Percentiles rank a stretch among this genome's conserved stretches.
These are phyloP conservation scores for Antitrichia curtipendula DNA, from an alignment of 225 moss, liverwort and hornwort species.

Conservation along the genomic window DNA sequence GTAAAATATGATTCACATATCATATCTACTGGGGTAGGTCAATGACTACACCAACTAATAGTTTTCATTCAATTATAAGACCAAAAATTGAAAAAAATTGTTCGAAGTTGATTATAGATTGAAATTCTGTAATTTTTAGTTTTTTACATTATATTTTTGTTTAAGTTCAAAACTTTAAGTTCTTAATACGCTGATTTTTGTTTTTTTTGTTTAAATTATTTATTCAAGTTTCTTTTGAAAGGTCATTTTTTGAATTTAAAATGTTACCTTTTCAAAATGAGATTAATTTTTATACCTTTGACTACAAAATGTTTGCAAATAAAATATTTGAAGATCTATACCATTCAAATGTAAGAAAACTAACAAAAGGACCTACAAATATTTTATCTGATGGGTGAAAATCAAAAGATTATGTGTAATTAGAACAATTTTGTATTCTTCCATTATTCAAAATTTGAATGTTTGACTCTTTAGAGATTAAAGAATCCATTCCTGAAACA, in stretches of 20 bases:
- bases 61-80: no score
- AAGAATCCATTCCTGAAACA: not conserved
- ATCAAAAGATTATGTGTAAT: not conserved
- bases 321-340: not conserved
- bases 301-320: not conserved
- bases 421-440: fast-evolving
- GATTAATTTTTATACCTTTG: not conserved
- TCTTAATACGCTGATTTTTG: not conserved
- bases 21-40: no score
- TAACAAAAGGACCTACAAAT: not conserved
- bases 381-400: not conserved
- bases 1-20: no score
- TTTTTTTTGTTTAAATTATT: no score
- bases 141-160: not conserved
- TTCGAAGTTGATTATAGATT: not conserved
- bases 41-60: no score
- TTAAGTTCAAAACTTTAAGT: fast-evolving
- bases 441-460: not conserved
- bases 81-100: no score
- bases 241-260: no score
- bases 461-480: not conserved
- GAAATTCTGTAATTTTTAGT: not conserved
- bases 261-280: not conserved
- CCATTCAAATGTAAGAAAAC: not conserved
- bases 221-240: no score